Conservation (phyloP, 75 land plant genomes). For the Pinus albicaulis region DNA sequence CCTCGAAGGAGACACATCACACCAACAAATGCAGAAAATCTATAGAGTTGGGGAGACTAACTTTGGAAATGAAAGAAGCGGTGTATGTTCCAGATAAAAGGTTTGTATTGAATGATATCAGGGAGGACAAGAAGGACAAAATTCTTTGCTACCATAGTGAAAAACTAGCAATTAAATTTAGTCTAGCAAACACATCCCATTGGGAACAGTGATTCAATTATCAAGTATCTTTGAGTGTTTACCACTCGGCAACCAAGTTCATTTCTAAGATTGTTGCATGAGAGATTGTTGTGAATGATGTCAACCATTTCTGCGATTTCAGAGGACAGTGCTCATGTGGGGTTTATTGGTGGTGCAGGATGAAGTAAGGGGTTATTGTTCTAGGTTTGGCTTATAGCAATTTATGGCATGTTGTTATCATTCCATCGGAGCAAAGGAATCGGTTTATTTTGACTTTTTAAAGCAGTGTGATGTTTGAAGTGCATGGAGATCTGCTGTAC, state of each 20-base stretch:
- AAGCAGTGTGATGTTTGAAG: too few species aligned
- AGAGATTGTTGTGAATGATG: background rate
- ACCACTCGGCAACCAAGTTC: background rate
- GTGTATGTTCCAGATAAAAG: background rate
- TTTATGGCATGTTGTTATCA: too few species aligned
- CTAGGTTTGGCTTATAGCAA: too few species aligned
- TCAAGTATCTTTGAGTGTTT: background rate
- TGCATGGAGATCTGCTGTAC: too few species aligned
- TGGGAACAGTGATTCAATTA: background rate
- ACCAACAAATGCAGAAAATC: background rate
- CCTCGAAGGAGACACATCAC: constrained; percentile 24
- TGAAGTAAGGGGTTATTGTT: background rate
- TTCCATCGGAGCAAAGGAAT: too few species aligned
- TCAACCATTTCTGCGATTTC: background rate
- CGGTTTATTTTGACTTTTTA: too few species aligned
- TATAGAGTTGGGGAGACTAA: background rate
- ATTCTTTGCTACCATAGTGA: background rate
- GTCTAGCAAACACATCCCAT: background rate
- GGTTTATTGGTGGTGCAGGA: background rate
- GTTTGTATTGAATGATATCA: background rate
- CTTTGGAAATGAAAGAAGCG: background rate
- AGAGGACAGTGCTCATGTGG: background rate
- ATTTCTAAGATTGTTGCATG: background rate
- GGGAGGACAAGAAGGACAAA: background rate
- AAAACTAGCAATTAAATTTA: background rate